Evolutionary conservation across 2,329 filamentous ascomycete genomes (phyloP).

Genomic region (Byssochlamys sp.): DNA sequence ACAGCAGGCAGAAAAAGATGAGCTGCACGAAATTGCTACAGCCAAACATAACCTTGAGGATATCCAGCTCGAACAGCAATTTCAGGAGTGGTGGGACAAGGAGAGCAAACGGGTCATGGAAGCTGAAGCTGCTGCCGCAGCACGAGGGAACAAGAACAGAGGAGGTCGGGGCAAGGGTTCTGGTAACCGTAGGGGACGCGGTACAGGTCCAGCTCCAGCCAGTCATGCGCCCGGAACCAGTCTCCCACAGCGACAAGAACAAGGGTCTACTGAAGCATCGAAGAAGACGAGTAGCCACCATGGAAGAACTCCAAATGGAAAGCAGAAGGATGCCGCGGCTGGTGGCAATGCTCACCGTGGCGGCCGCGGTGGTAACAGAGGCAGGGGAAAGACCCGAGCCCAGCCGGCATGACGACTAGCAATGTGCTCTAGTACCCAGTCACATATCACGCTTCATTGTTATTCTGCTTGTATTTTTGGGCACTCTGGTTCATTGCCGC

Average conservation of each 20-base stretch:
- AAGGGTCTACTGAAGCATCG: background rate
- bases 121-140: slow-evolving; percentile 8
- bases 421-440: background rate
- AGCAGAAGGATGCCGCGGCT: slow-evolving; percentile 7
- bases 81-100: slow-evolving; percentile 57
- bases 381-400: background rate
- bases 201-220: slow-evolving; percentile 6
- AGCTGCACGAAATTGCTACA: slow-evolving; percentile 64
- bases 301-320: background rate
- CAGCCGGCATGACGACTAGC: background rate
- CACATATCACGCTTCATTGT: background rate
- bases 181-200: background rate
- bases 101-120: slow-evolving; percentile 30
- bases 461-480: background rate
- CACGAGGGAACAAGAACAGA: slow-evolving; percentile 4
- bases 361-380: background rate
- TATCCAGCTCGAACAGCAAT: slow-evolving; percentile 93
- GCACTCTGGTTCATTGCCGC: background rate
- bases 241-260: background rate
- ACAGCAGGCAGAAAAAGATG: slow-evolving; percentile 74
- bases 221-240: slow-evolving; percentile 1
- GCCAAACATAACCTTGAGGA: slow-evolving; percentile 85
- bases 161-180: background rate
- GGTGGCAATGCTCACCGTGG: background rate
- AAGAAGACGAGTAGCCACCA: background rate